phyloP scores from a whole-genome alignment of 495 filamentous ascomycete species.

The Daldinia decipiens region DNA sequence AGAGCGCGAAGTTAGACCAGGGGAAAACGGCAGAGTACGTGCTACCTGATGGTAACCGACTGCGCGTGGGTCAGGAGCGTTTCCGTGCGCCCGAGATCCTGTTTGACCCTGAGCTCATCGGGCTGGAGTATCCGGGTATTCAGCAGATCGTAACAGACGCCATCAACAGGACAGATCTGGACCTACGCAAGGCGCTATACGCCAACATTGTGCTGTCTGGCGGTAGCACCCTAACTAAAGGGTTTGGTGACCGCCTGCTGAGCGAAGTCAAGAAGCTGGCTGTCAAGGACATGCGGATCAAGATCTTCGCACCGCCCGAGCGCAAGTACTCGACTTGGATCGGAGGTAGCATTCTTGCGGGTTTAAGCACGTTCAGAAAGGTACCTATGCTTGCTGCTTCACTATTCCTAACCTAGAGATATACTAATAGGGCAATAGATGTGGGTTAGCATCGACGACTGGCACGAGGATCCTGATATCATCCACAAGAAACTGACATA shows the following conservation, averaged over 20 bases:
- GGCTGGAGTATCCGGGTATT: constrained; percentile 95
- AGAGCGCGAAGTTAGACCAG: constrained; percentile 66
- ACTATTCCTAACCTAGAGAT: not conserved
- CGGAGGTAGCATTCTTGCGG: constrained; percentile 95
- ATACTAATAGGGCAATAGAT: constrained; percentile 67
- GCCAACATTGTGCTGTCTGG: constrained; percentile 97
- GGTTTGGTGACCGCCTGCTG: constrained; percentile 94
- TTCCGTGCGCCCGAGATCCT: constrained; percentile 97
- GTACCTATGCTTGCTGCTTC: constrained; percentile 57
- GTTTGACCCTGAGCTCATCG: constrained; percentile 96
- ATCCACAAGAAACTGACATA: constrained; percentile 97
- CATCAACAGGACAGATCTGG: constrained; percentile 96
- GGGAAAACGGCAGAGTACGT: constrained; percentile 84
- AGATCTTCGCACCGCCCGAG: constrained; percentile 97
- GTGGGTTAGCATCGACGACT: constrained; percentile 99
- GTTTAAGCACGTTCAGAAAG: constrained; percentile 98
- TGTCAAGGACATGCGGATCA: constrained; percentile 98
- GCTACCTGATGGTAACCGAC: constrained; percentile 83
- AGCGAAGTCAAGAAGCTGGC: constrained; percentile 91
- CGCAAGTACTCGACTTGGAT: constrained; percentile 99
- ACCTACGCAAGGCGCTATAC: constrained; percentile 92
- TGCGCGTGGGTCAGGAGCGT: constrained; percentile 66
- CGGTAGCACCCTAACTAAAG: constrained; percentile 84
- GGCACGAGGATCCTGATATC: constrained; percentile 98
- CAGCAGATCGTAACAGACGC: constrained; percentile 98